These are phyloP conservation scores for Cladosporium sphaerospermum DNA, from an alignment of 2,329 filamentous ascomycete genomes.

Conservation along the genomic window DNA sequence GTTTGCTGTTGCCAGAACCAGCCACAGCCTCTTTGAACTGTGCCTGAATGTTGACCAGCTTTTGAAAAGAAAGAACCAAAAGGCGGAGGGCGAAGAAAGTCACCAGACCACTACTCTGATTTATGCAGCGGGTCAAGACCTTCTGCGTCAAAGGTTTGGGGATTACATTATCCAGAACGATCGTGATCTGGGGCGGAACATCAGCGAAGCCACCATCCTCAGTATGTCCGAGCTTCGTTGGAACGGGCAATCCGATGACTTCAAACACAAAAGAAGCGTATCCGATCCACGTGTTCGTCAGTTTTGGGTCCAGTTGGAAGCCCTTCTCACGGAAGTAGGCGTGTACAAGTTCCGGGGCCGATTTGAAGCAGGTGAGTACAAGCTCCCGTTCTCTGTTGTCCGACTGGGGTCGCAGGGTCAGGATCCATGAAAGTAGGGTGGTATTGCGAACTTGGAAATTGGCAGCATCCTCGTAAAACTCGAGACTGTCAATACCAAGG, in stretches of 20 bases:
- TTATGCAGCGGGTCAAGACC: slow-evolving; percentile 70
- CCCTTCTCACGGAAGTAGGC: slow-evolving; percentile 79
- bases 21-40: slow-evolving; percentile 48
- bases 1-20: slow-evolving; percentile 12
- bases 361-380: slow-evolving; percentile 69
- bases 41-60: slow-evolving; percentile 60
- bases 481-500: slow-evolving; percentile 61
- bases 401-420: slow-evolving; percentile 75
- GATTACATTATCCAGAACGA: slow-evolving; percentile 79
- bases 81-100: slow-evolving; percentile 80
- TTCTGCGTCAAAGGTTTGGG: slow-evolving; percentile 77
- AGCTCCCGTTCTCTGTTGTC: slow-evolving; percentile 76
- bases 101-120: slow-evolving; percentile 69
- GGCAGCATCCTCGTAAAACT: slow-evolving; percentile 53
- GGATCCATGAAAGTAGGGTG: slow-evolving; percentile 70
- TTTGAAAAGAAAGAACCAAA: slow-evolving; percentile 70
- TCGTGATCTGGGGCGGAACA: slow-evolving; percentile 69
- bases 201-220: slow-evolving; percentile 48
- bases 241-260: slow-evolving; percentile 67
- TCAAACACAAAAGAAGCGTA: slow-evolving; percentile 86
- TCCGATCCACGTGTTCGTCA: slow-evolving; percentile 90
- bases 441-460: slow-evolving; percentile 73
- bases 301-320: slow-evolving; percentile 84
- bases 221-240: slow-evolving; percentile 62
- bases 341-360: slow-evolving; percentile 78